These are phyloP conservation scores for Coniosporium tulheliwenetii DNA, from an alignment of 2,329 filamentous ascomycete genomes.

Conservation along the genomic window DNA sequence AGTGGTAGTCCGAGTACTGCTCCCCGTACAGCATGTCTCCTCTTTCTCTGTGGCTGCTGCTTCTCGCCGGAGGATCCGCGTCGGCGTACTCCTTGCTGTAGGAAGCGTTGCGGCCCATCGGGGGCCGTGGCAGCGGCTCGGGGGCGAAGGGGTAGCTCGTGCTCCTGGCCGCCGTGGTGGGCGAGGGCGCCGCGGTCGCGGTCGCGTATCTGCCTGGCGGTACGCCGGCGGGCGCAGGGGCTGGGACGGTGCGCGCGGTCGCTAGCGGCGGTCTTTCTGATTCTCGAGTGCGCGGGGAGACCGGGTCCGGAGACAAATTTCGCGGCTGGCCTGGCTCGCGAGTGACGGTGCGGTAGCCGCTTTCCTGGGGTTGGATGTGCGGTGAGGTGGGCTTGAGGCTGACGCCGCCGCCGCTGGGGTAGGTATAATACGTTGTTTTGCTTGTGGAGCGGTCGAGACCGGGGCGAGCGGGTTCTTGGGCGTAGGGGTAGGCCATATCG, in stretches of 20 bases:
- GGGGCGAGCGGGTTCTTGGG: slow-evolving; percentile 10
- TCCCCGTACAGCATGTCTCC: not conserved
- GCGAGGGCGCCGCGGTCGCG: not conserved
- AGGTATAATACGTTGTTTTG: slow-evolving; percentile 14
- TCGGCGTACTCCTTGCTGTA: not conserved
- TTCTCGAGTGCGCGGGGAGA: slow-evolving; percentile 3
- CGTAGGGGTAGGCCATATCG: not conserved
- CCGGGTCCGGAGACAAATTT: too few relatives aligned
- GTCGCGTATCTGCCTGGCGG: not conserved
- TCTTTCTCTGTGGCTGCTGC: not conserved
- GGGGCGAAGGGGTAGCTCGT: not conserved
- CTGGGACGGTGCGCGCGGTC: slow-evolving; percentile 6
- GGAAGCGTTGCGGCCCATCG: not conserved
- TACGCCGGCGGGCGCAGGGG: slow-evolving; percentile 9
- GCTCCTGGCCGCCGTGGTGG: not conserved
- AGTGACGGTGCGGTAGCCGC: slow-evolving; percentile 15
- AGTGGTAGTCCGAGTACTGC: not conserved
- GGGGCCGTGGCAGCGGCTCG: not conserved
- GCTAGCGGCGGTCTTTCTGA: slow-evolving; percentile 9
- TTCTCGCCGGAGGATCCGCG: not conserved
- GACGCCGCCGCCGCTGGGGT: slow-evolving; percentile 12
- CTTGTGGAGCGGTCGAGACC: slow-evolving; percentile 6
- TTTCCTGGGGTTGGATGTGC: not conserved
- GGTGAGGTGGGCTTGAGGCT: slow-evolving; percentile 4
- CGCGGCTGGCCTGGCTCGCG: slow-evolving; percentile 15